These are phyloP conservation scores for Ceratobasidium sp. DNA, from an alignment of 1,284 basidiomycete genomes.

Conservation along the genomic window DNA sequence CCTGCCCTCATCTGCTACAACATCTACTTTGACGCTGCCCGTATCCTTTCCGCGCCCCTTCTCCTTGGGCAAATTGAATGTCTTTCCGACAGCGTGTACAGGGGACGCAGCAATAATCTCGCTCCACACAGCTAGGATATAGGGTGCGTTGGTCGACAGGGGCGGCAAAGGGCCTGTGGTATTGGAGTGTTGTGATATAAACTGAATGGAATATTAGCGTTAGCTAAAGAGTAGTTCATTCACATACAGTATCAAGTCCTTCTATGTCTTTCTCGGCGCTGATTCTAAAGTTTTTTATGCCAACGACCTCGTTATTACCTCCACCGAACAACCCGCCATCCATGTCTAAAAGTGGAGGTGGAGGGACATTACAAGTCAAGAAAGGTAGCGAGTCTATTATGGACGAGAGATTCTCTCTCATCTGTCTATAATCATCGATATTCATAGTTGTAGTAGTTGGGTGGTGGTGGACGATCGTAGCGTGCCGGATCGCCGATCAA, in stretches of 20 bases:
- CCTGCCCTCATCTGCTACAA: conserved; percentile 76
- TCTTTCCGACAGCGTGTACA: conserved; percentile 68
- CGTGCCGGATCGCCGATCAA: conserved; percentile 4
- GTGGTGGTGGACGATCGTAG: conserved; percentile 17
- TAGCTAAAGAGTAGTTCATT: not conserved
- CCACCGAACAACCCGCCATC: conserved; percentile 12
- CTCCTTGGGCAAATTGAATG: conserved; percentile 53
- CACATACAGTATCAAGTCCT: conserved; percentile 35
- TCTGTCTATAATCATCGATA: conserved; percentile 40
- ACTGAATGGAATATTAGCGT: not conserved
- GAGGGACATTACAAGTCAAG: conserved; percentile 10
- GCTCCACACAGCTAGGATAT: conserved; percentile 80
- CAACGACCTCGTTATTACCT: conserved; percentile 33
- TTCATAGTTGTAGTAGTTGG: conserved; percentile 13
- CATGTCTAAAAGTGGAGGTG: conserved; percentile 29
- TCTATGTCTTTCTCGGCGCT: conserved; percentile 44
- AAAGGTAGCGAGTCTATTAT: conserved; percentile 28
- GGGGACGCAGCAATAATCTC: conserved; percentile 71
- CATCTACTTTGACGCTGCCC: conserved; percentile 72
- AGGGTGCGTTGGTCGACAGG: conserved; percentile 77
- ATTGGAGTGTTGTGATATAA: conserved; percentile 27
- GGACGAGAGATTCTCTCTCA: conserved; percentile 28
- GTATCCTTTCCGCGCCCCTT: conserved; percentile 55
- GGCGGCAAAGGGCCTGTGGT: conserved; percentile 55
- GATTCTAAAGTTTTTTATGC: conserved; percentile 42